A percentile compares a stretch with the other conserved stretches of the same genome.
phyloP scores from a whole-genome alignment of 768 basidiomycete genomes.

The Daedaleopsis sinensis region DNA sequence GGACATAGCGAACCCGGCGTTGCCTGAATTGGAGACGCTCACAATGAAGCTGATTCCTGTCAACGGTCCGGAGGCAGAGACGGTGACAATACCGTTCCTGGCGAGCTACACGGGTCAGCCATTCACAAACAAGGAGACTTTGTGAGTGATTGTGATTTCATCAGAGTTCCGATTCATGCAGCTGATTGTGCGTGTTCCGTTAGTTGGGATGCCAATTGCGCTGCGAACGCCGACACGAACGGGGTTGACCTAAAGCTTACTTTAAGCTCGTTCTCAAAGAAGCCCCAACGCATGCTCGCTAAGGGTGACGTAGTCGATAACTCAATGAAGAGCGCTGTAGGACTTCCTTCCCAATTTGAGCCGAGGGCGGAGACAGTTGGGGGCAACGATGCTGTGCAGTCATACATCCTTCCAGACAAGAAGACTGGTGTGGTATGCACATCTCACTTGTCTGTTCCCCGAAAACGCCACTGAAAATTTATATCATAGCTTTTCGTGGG shows the following conservation, averaged over 20 bases:
- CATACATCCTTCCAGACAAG: slow-evolving; percentile 56
- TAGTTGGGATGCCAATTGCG: slow-evolving; percentile 66
- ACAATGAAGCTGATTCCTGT: slow-evolving; percentile 50
- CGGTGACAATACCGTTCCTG: slow-evolving; percentile 54
- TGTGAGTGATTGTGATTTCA: slow-evolving; percentile 39
- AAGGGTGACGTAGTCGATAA: slow-evolving; percentile 43
- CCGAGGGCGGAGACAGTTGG: slow-evolving; percentile 48
- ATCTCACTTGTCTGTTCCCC: not conserved
- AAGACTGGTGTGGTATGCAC: slow-evolving; percentile 59
- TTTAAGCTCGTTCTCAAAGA: slow-evolving; percentile 1
- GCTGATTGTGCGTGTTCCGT: not conserved
- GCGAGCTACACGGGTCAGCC: slow-evolving; percentile 46
- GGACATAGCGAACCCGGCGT: slow-evolving; percentile 54
- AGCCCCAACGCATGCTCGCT: slow-evolving; percentile 28
- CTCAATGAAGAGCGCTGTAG: slow-evolving; percentile 39
- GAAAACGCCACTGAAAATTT: too few species aligned
- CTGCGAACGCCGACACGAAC: slow-evolving; percentile 50
- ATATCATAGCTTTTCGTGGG: slow-evolving; percentile 57
- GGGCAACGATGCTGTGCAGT: slow-evolving; percentile 55
- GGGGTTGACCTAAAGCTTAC: slow-evolving; percentile 44
- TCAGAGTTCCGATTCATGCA: not conserved
- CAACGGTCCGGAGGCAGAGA: slow-evolving; percentile 50
- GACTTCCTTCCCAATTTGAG: slow-evolving; percentile 49
- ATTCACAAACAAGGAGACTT: slow-evolving; percentile 56
- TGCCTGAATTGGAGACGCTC: slow-evolving; percentile 49